A percentile compares a stretch with the other conserved stretches of the same genome.
Evolutionary conservation across 495 filamentous ascomycete genomes (phyloP).

Genomic region (Oidiodendron maius): DNA sequence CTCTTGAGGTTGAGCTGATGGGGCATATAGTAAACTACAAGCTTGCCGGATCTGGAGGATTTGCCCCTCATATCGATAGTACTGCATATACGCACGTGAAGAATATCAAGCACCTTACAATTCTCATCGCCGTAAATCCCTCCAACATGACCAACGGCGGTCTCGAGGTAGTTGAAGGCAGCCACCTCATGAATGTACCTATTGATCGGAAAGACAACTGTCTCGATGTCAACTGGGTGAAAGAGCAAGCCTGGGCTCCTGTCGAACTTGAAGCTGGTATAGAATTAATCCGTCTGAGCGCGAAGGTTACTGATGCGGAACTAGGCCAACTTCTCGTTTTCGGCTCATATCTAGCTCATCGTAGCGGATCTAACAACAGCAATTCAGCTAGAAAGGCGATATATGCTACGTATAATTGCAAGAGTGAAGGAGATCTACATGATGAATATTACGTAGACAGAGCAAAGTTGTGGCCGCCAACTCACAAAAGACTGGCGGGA

Average conservation of each 20-base stretch:
- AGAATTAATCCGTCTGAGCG: not conserved
- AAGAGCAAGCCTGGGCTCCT: slow-evolving; percentile 32
- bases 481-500: slow-evolving; percentile 35
- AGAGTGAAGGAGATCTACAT: slow-evolving; percentile 35
- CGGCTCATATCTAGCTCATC: slow-evolving; percentile 39
- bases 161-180: slow-evolving; percentile 38
- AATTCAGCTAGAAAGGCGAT: slow-evolving; percentile 32
- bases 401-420: slow-evolving; percentile 41
- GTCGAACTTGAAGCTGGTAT: slow-evolving; percentile 34
- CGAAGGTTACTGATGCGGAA: not conserved
- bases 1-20: not conserved
- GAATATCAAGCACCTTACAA: slow-evolving; percentile 39
- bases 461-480: slow-evolving; percentile 35
- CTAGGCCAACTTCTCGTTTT: slow-evolving; percentile 38
- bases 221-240: slow-evolving; percentile 33
- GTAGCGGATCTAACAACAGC: slow-evolving; percentile 35
- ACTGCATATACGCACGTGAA: slow-evolving; percentile 43
- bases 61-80: slow-evolving; percentile 39
- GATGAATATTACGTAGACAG: slow-evolving; percentile 38
- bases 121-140: slow-evolving; percentile 35
- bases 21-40: slow-evolving; percentile 31
- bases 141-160: slow-evolving; percentile 36
- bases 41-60: slow-evolving; percentile 36
- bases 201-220: slow-evolving; percentile 32
- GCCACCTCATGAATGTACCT: slow-evolving; percentile 34